Percentiles rank a stretch among this genome's conserved stretches.
These are phyloP conservation scores for Myxozyma kluyveri DNA, from an alignment of 805 yeast genomes.

Conservation along the genomic window DNA sequence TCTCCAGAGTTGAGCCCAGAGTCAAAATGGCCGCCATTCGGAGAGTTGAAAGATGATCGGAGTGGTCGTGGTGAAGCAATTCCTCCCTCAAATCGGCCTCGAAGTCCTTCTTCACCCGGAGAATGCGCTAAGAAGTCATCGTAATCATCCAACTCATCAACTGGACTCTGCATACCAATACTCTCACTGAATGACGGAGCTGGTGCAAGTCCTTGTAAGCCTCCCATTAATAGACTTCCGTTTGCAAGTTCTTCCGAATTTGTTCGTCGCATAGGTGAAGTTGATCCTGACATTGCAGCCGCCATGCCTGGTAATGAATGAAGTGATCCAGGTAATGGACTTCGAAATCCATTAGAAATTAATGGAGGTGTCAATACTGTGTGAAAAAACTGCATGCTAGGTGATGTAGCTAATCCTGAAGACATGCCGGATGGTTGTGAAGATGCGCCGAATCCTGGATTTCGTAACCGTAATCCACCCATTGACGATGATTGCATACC, in stretches of 20 bases:
- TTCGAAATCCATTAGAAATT: slow-evolving; percentile 2
- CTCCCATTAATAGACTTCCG: background rate
- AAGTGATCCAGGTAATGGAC: slow-evolving; percentile 1
- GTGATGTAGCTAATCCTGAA: background rate
- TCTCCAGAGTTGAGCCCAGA: no score
- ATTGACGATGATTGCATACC: background rate
- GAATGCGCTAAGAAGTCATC: no score
- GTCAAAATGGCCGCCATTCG: no score
- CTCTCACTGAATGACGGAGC: no score
- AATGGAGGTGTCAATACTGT: slow-evolving; percentile 21
- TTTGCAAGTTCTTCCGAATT: background rate
- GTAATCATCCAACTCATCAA: no score
- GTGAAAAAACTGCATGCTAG: slow-evolving; percentile 24
- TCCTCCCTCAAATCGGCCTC: background rate
- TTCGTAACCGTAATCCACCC: slow-evolving; percentile 10
- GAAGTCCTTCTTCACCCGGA: no score
- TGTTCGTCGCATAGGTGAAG: slow-evolving; percentile 1
- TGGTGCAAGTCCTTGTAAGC: no score
- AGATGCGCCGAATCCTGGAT: slow-evolving; percentile 8
- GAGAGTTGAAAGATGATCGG: no score
- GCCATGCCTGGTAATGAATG: background rate
- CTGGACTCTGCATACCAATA: no score
- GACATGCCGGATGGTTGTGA: background rate
- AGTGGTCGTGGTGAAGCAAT: background rate
- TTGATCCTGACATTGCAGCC: background rate